Percentiles rank a stretch among this genome's conserved stretches.
phyloP scores from a whole-genome alignment of 2,329 filamentous ascomycete genomes.

The Colletotrichum sp. region DNA sequence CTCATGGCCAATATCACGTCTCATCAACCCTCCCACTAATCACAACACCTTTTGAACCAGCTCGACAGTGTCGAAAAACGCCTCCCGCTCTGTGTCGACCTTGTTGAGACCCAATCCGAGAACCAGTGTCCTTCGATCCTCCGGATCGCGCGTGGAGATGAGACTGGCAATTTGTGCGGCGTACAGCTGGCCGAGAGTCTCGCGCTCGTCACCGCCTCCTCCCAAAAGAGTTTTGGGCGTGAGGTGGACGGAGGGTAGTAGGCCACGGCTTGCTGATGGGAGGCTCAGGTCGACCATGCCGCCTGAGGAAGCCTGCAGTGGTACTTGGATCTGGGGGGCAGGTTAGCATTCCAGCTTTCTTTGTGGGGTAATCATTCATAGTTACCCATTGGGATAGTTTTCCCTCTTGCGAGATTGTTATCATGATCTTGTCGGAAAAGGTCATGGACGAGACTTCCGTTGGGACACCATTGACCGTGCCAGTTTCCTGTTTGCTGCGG shows the following conservation, averaged over 20 bases:
- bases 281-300: constrained; percentile 66
- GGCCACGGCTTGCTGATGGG: constrained; percentile 45
- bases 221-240: constrained; percentile 89
- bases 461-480: constrained; percentile 67
- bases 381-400: constrained; percentile 94
- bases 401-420: constrained; percentile 88
- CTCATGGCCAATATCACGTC: background rate
- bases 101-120: constrained; percentile 64
- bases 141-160: constrained; percentile 72
- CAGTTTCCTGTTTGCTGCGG: constrained; percentile 61
- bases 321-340: constrained; percentile 71
- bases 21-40: background rate
- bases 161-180: constrained; percentile 88
- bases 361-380: too few species aligned
- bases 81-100: constrained; percentile 54
- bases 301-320: constrained; percentile 71
- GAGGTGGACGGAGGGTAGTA: constrained; percentile 79
- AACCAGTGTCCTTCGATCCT: constrained; percentile 65
- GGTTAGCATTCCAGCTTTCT: background rate
- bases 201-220: constrained; percentile 77
- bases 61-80: constrained; percentile 70
- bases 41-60: constrained; percentile 63
- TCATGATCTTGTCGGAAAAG: constrained; percentile 89
- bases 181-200: constrained; percentile 85
- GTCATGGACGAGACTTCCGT: constrained; percentile 76